Evolutionary conservation across 306 rosid genomes (phyloP).

Genomic region (Pyrus betulifolia): DNA sequence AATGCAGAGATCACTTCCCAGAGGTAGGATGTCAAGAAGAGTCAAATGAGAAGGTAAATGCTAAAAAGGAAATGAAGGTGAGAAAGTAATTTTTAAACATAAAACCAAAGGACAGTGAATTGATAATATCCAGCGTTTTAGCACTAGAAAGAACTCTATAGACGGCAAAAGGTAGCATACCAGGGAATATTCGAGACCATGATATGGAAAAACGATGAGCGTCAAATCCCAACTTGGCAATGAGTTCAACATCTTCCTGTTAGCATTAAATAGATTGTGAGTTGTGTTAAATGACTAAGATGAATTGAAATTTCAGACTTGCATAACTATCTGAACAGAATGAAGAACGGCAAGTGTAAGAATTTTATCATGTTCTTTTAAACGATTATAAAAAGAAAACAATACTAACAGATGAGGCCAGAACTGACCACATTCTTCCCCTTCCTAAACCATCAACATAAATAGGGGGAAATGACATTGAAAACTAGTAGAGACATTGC

Average conservation of each 20-base stretch:
- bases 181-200: conserved; percentile 94
- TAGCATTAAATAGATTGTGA: conserved; percentile 2
- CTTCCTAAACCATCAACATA: background rate
- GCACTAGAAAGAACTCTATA: background rate
- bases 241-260: conserved; percentile 91
- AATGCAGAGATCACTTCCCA: background rate
- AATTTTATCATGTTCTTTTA: background rate
- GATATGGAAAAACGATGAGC: conserved; percentile 90
- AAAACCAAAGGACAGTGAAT: too few species aligned
- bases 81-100: too few species aligned
- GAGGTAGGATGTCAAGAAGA: too few species aligned
- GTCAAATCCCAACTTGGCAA: conserved; percentile 75
- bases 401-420: background rate
- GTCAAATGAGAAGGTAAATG: too few species aligned
- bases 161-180: conserved; percentile 26
- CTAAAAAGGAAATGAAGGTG: too few species aligned
- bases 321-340: background rate
- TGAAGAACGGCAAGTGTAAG: background rate
- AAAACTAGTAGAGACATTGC: background rate
- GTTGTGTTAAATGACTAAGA: background rate
- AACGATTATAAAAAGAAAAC: background rate
- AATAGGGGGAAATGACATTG: background rate
- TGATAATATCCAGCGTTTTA: too few species aligned
- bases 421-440: background rate
- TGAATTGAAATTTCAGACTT: background rate